Conservation (phyloP, 2,329 filamentous ascomycete genomes). For the Aspergillus brasiliensis region DNA sequence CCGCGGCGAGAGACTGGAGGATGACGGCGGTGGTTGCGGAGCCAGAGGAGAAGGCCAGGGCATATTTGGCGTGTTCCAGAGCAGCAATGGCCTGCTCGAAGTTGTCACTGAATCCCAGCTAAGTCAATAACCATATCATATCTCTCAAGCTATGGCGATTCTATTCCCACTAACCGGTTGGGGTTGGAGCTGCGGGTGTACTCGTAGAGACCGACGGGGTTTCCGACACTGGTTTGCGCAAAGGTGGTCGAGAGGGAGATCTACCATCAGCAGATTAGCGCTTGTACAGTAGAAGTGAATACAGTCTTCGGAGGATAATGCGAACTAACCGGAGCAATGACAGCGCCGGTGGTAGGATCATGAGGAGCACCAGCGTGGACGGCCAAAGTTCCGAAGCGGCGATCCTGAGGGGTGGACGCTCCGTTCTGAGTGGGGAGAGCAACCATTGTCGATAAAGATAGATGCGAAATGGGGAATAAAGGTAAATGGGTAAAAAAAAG, state of each 20-base stretch:
- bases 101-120: conserved; percentile 64
- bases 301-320: not conserved
- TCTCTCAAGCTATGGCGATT: not conserved
- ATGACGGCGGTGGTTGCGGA: conserved; percentile 92
- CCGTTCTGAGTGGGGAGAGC: conserved; percentile 28
- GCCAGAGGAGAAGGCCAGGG: conserved; percentile 91
- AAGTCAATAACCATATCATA: conserved; percentile 11
- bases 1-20: conserved; percentile 85
- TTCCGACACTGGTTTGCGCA: conserved; percentile 84
- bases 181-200: conserved; percentile 94
- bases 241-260: conserved; percentile 97
- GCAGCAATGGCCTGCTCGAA: conserved; percentile 91
- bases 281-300: not conserved
- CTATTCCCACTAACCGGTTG: conserved; percentile 60
- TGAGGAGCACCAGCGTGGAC: conserved; percentile 92
- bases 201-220: conserved; percentile 85
- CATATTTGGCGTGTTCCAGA: conserved; percentile 88
- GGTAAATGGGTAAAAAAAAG: conserved; percentile 16
- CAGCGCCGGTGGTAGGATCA: conserved; percentile 88
- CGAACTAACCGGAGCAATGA: conserved; percentile 74
- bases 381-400: conserved; percentile 87
- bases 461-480: not conserved
- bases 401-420: conserved; percentile 66
- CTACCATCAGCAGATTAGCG: conserved; percentile 35
- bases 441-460: conserved; percentile 23